A percentile compares a stretch with the other conserved stretches of the same genome.
Evolutionary conservation across 2,329 filamentous ascomycete genomes (phyloP).

Genomic region (Colletotrichum euphorbiae): DNA sequence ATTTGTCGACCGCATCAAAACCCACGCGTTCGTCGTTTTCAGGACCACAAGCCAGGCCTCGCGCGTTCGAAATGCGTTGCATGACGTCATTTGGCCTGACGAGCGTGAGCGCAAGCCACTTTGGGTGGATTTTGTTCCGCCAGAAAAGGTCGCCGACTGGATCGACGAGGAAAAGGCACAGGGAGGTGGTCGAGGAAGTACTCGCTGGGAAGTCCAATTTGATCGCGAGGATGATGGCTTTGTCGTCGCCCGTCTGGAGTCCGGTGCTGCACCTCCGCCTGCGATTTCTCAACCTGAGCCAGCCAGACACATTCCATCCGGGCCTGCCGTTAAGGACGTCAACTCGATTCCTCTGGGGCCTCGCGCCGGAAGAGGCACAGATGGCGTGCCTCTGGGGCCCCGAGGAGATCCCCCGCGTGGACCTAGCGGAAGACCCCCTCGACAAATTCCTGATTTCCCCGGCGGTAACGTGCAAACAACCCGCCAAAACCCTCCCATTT

Average conservation of each 20-base stretch:
- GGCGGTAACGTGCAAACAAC: slow-evolving; percentile 51
- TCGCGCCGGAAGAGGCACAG: slow-evolving; percentile 32
- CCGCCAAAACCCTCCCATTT: slow-evolving; percentile 54
- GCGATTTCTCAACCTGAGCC: slow-evolving; percentile 33
- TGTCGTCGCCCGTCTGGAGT: slow-evolving; percentile 65
- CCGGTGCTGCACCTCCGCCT: slow-evolving; percentile 34
- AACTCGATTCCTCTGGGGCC: slow-evolving; percentile 54
- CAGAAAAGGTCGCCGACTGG: slow-evolving; percentile 79
- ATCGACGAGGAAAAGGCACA: slow-evolving; percentile 73
- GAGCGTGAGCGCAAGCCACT: slow-evolving; percentile 86
- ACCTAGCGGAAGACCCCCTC: slow-evolving; percentile 42
- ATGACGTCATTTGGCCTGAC: slow-evolving; percentile 86
- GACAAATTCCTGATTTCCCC: slow-evolving; percentile 39
- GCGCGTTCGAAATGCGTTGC: slow-evolving; percentile 79
- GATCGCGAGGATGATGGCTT: slow-evolving; percentile 65
- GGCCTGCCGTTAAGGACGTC: slow-evolving; percentile 42
- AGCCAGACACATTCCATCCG: slow-evolving; percentile 26
- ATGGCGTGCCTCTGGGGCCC: slow-evolving; percentile 51
- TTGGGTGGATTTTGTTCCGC: slow-evolving; percentile 90
- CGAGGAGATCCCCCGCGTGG: slow-evolving; percentile 51
- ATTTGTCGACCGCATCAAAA: slow-evolving; percentile 86
- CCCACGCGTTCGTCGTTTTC: slow-evolving; percentile 87
- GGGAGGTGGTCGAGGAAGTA: slow-evolving; percentile 55
- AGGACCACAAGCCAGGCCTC: slow-evolving; percentile 76
- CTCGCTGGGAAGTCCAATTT: slow-evolving; percentile 81